phyloP scores from a whole-genome alignment of 306 rosid genomes.

The Macrotyloma uniflorum region DNA sequence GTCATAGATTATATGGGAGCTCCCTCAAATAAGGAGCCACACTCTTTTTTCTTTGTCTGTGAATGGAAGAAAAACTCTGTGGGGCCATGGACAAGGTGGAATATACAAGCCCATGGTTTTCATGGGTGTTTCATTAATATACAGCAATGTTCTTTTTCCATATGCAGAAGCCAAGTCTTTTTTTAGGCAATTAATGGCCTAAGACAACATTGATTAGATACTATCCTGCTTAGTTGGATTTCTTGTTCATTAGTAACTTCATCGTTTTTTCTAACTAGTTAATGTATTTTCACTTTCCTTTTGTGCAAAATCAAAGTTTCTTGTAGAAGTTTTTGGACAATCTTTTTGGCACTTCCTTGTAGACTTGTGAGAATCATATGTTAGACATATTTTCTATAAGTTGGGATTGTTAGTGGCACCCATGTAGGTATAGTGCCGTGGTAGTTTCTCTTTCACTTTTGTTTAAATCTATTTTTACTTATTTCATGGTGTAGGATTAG shows the following conservation, averaged over 20 bases:
- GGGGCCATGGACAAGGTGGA: background rate
- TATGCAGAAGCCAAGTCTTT: background rate
- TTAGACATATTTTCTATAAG: background rate
- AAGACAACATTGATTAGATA: background rate
- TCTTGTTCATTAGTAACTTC: background rate
- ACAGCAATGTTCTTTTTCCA: background rate
- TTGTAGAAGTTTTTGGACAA: background rate
- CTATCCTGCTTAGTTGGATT: conserved; percentile 18
- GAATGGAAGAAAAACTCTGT: background rate
- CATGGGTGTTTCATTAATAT: background rate
- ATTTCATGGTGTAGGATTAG: background rate
- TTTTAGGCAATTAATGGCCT: background rate
- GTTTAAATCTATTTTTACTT: background rate
- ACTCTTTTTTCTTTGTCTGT: background rate
- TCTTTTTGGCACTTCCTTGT: background rate
- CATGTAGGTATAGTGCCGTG: background rate
- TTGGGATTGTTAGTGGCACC: background rate
- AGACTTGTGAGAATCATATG: background rate
- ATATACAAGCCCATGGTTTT: background rate
- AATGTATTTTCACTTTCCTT: background rate
- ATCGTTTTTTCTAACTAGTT: background rate
- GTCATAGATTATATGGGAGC: background rate
- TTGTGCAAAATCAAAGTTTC: background rate
- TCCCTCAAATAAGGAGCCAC: conserved; percentile 11
- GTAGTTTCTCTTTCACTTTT: background rate